Base-by-base conservation (phyloP, 208 protist species). In the Crithidia bombi region DNA sequence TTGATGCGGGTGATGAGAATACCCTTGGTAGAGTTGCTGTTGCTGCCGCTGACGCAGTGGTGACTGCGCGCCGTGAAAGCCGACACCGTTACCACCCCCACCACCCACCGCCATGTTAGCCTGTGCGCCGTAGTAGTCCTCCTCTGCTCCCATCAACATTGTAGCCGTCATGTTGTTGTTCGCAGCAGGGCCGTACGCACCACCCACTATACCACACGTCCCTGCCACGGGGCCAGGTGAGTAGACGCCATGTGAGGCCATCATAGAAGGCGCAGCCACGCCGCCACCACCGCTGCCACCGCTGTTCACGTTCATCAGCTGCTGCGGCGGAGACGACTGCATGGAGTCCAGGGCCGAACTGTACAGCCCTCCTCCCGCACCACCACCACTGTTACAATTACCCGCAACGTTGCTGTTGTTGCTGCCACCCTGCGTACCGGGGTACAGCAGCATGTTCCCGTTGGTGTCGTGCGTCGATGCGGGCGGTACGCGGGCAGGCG, bases 51-150 rank as follows among this genome's bases (percentile, higher is more conserved):
- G 32, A 23, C 17, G 44, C 44, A 44, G 43, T 35, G 57, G 33
- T 19, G 12, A 32, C 9, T 23, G 66, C 30, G 39, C 47, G 36
- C 36, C 56, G 56, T 63, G 56, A 72, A 55, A 46, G 0, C 66
- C 56, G 28, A 43, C 44, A 54, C 33, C 3, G 17, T 55, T 21
- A 21, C 66, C 44, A 2, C 49, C 23, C 17, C 65, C 56, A 50
- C 56, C 32, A 39, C 28, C 52, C 55, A 32, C 21, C 51, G 39
- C 43, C 11, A 23, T 43, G 21, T 19, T 19, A 44, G 0, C 28
- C 50, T 64, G 69, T 39, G 63, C 50, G 23, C 51, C 52, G 30
- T 75, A 75, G 52, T 68, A 68, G 23, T 43, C 56, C 44, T 75
- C 69, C 39, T 68, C 52, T 3, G 61, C 15, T 0, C 19, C 32